phyloP scores from a whole-genome alignment of 2,329 filamentous ascomycete genomes.

The Hypoxylon sp. region DNA sequence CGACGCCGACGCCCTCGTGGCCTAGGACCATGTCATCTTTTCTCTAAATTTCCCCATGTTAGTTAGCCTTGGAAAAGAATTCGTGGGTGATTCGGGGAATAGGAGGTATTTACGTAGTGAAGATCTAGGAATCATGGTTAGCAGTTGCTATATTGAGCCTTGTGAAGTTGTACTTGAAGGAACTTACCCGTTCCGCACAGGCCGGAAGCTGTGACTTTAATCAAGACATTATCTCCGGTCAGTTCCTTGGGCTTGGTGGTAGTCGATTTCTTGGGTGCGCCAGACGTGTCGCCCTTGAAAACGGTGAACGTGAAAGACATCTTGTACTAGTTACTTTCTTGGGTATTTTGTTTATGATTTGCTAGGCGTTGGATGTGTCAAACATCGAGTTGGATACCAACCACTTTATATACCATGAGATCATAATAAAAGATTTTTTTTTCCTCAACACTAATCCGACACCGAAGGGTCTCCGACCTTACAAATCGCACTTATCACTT shows the following conservation, averaged over 20 bases:
- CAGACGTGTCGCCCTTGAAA: conserved; percentile 71
- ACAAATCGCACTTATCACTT: conserved; percentile 12
- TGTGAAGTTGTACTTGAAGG: not conserved
- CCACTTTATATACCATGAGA: conserved; percentile 2
- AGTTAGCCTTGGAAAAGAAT: conserved; percentile 25
- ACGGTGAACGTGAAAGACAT: conserved; percentile 63
- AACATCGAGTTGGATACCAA: not conserved
- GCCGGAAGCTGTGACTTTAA: conserved; percentile 74
- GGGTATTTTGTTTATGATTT: not conserved
- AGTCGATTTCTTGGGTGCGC: conserved; percentile 63
- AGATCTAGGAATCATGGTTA: conserved; percentile 51
- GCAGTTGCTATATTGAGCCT: conserved; percentile 48
- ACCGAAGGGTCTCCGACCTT: not conserved
- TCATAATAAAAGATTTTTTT: not conserved
- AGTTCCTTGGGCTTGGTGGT: conserved; percentile 60
- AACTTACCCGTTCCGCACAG: conserved; percentile 68
- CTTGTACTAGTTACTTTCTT: not conserved
- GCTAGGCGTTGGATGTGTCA: not conserved
- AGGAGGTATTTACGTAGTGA: conserved; percentile 46
- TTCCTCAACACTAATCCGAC: not conserved
- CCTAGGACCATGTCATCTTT: conserved; percentile 57
- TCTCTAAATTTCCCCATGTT: conserved; percentile 35
- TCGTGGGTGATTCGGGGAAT: not conserved
- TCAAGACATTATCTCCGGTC: conserved; percentile 66
- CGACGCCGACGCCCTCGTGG: conserved; percentile 63